phyloP scores from a whole-genome alignment of 2,329 filamentous ascomycete genomes.

The Aspergillus terreus region DNA sequence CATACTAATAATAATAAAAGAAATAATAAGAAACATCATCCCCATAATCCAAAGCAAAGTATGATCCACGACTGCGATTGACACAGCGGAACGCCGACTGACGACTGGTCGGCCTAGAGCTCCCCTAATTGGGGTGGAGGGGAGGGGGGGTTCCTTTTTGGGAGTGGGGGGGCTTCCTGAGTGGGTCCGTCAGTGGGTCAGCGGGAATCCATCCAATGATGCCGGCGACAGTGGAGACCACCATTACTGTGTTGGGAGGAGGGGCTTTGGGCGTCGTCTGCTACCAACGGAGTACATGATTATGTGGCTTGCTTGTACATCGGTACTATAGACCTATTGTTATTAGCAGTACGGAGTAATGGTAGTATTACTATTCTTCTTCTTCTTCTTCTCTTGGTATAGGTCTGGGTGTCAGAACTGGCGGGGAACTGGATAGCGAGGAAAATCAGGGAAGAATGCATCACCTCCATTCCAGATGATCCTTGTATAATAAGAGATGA shows the following conservation, averaged over 20 bases:
- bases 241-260: conserved; percentile 10
- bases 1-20: background rate
- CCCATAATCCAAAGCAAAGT: too few species aligned
- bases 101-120: conserved; percentile 7
- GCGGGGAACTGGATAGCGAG: too few species aligned
- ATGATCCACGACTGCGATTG: too few species aligned
- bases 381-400: too few species aligned
- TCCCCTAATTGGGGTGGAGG: conserved; percentile 9
- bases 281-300: conserved; percentile 1
- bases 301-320: conserved; percentile 7
- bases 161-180: conserved; percentile 1
- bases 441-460: too few species aligned
- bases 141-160: conserved; percentile 7
- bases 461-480: too few species aligned
- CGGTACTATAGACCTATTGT: too few species aligned
- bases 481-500: too few species aligned
- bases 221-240: conserved; percentile 1
- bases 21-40: too few species aligned
- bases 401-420: too few species aligned
- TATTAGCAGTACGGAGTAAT: too few species aligned
- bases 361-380: too few species aligned
- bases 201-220: conserved; percentile 19
- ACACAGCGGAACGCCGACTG: conserved; percentile 18
- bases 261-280: conserved; percentile 13
- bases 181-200: conserved; percentile 12